Base-by-base conservation (phyloP, 257 asterid genomes). In the Forsythia suspensa region DNA sequence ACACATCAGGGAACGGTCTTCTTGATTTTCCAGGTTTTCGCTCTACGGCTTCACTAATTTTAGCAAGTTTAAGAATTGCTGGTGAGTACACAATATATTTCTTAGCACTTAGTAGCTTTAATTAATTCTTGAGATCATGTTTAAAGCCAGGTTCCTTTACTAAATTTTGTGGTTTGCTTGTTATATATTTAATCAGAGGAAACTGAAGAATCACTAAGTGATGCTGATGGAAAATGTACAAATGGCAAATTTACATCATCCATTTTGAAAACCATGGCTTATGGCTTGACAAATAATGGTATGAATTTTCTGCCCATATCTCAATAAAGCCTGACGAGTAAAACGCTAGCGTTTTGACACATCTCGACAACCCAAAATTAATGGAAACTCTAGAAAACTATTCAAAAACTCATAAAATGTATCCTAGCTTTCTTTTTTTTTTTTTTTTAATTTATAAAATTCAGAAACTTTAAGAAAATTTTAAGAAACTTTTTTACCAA, bases 271-370 rank as follows among this genome's bases (percentile, higher is more conserved):
- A 36, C 59, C 0, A 12, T 48, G 1, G 92, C 77, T 8, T 89
- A 38, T 36, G 94, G 94, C 7, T 81, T 89, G 63, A 88, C 90
- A 24, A 87, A 85, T 15, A 39, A 88, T 11, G 92, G 92, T 84
- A 79, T 13, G 13, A 11, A 29, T 46, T 46, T 13, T 48, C 6
- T 46, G 18, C 52, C 18, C 13, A 11, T 46, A 1, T 46, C 2
- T 10, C n/a, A 46, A 46, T 13, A 5, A 46, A 43, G 51, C 51
- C 3, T 0, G 51, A 24, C 24, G 24, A 24, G 24, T 24, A 24
- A 24, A 24, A 24, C 24, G 24, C 24, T 24, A 24, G 24, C 0
- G 24, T 24, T 24, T 24, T 43, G 48, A 43, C 48, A 43, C 48
- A 2, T 43, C 48, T 9, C 48, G 10, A 4, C 11, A 43, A 11